These are phyloP conservation scores for Aureobasidium sp. DNA, from an alignment of 2,329 filamentous ascomycete species.

Conservation along the genomic window DNA sequence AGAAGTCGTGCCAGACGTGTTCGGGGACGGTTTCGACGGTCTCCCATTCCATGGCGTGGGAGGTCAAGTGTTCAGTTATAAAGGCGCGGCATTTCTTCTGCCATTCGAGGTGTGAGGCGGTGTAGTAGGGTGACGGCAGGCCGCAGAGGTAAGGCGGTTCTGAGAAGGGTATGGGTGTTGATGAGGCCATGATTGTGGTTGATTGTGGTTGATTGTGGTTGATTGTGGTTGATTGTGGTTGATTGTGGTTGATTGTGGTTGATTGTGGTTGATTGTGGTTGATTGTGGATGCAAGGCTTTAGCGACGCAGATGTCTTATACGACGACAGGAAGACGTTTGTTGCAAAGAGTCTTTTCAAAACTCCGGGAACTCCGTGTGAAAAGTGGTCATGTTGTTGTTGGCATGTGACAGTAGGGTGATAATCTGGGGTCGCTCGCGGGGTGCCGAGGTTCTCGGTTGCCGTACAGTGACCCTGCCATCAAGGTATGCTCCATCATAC, in stretches of 20 bases:
- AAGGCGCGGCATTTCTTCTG: constrained; percentile 63
- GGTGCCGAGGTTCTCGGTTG: constrained; percentile 4
- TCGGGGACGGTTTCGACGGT: constrained; percentile 55
- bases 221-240: too few relatives aligned
- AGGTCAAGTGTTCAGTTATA: constrained; percentile 54
- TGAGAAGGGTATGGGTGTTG: constrained; percentile 54
- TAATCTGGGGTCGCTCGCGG: background rate
- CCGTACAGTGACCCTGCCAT: background rate
- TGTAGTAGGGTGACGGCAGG: constrained; percentile 66
- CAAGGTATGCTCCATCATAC: background rate
- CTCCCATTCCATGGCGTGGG: constrained; percentile 64
- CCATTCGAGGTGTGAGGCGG: constrained; percentile 56
- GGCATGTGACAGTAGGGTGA: background rate
- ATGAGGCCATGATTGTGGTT: background rate
- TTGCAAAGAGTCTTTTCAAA: too few relatives aligned
- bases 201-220: background rate
- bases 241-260: too few relatives aligned
- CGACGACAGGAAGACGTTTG: too few relatives aligned
- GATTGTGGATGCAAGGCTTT: too few relatives aligned
- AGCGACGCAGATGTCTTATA: too few relatives aligned
- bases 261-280: too few relatives aligned
- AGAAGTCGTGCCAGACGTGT: constrained; percentile 59
- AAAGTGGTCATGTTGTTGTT: background rate
- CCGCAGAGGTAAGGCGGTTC: constrained; percentile 66
- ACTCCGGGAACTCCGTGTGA: background rate